A percentile compares a stretch with the other conserved stretches of the same genome.
Evolutionary conservation across 768 basidiomycete species (phyloP).

Genomic region (Amanita pallidorosea): DNA sequence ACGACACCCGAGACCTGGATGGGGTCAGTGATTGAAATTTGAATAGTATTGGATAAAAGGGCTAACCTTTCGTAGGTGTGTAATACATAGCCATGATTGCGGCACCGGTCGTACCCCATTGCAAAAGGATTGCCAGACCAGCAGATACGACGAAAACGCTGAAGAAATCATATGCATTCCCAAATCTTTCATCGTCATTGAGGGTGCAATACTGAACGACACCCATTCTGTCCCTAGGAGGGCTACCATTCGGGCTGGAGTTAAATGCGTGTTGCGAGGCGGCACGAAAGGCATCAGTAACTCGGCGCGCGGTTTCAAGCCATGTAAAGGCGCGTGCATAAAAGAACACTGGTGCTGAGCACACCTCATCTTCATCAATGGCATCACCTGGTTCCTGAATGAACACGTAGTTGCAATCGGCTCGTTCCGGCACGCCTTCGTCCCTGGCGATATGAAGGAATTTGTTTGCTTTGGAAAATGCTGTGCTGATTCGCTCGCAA

Average conservation of each 20-base stretch:
- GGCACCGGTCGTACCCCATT: slow-evolving; percentile 17
- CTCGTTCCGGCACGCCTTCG: too few relatives aligned
- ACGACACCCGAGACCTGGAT: neutral
- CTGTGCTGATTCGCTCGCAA: too few relatives aligned
- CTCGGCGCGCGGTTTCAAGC: slow-evolving; percentile 7
- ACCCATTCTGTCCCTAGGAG: neutral
- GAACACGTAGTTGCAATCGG: too few relatives aligned
- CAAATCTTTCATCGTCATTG: neutral
- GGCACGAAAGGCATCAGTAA: slow-evolving; percentile 9
- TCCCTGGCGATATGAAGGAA: too few relatives aligned
- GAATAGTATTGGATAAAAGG: neutral
- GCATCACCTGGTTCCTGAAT: slow-evolving; percentile 10
- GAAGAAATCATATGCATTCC: slow-evolving; percentile 1
- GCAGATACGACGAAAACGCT: slow-evolving; percentile 9
- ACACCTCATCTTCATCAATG: slow-evolving; percentile 9
- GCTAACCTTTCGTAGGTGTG: slow-evolving; percentile 15
- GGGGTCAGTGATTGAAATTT: neutral
- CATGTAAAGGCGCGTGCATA: slow-evolving; percentile 14
- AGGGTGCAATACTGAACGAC: neutral
- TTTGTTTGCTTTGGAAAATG: too few relatives aligned
- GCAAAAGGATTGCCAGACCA: slow-evolving; percentile 11
- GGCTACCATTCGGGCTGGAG: neutral
- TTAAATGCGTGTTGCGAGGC: neutral
- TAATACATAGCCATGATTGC: slow-evolving; percentile 13
- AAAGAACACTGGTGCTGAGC: slow-evolving; percentile 13